Conservation (phyloP, 371 early-diverging fungal genomes). For the Mucor lusitanicus region DNA sequence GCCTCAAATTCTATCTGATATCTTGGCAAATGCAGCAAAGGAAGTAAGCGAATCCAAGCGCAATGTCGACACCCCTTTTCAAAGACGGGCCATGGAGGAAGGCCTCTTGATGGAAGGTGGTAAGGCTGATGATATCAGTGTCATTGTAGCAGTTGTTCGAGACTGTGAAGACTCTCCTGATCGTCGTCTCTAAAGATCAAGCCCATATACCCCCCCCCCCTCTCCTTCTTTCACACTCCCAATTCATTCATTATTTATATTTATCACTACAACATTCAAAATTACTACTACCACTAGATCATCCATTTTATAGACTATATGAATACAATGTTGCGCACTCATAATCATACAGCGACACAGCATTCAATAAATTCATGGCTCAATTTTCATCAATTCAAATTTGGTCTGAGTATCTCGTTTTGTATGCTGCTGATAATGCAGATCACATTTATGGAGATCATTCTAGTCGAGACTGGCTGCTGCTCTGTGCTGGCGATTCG, state of each 20-base stretch:
- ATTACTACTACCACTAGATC: not conserved
- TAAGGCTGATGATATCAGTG: constrained; percentile 84
- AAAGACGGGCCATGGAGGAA: constrained; percentile 76
- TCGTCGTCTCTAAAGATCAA: constrained; percentile 18
- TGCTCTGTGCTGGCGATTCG: too few species aligned
- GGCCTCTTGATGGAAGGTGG: constrained; percentile 78
- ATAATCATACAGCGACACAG: too few species aligned
- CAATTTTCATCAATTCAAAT: too few species aligned
- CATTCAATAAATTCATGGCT: too few species aligned
- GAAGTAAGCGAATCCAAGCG: constrained; percentile 80
- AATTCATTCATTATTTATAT: not conserved
- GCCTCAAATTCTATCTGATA: constrained; percentile 77
- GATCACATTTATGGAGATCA: too few species aligned
- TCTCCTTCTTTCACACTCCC: not conserved
- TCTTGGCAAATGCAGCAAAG: constrained; percentile 76
- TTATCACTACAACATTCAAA: not conserved
- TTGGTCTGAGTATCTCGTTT: too few species aligned
- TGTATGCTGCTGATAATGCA: too few species aligned
- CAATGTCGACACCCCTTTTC: constrained; percentile 82
- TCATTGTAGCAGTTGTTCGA: constrained; percentile 73
- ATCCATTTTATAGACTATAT: not conserved
- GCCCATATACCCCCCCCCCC: not conserved
- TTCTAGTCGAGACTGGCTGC: too few species aligned
- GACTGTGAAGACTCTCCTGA: constrained; percentile 64
- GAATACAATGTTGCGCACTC: too few species aligned